These are phyloP conservation scores for Agrostemma githago DNA, from an alignment of 148 eudicot genomes.

Conservation along the genomic window DNA sequence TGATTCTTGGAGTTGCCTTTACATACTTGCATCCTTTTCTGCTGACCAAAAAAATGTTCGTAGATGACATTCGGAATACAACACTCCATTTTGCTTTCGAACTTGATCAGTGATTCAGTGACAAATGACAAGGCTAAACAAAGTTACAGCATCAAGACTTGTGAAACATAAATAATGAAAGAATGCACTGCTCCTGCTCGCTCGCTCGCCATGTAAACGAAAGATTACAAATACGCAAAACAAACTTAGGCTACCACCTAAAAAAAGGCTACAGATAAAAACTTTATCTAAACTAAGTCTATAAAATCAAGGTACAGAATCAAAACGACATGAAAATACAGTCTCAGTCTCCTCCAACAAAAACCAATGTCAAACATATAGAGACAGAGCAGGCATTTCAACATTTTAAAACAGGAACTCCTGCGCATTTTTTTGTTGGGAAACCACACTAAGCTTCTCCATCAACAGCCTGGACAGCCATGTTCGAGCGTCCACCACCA, in stretches of 20 bases:
- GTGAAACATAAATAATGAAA: constrained; percentile 36
- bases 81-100: neutral
- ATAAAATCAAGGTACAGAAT: constrained; percentile 37
- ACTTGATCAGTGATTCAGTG: neutral
- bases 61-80: too few relatives aligned
- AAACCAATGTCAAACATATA: constrained; percentile 35
- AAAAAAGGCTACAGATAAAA: constrained; percentile 12
- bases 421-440: constrained; percentile 21
- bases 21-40: too few relatives aligned
- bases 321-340: constrained; percentile 38
- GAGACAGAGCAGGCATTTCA: constrained; percentile 49
- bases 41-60: too few relatives aligned
- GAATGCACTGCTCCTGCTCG: constrained; percentile 47
- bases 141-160: constrained; percentile 2
- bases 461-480: constrained; percentile 45
- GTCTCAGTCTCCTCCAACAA: constrained; percentile 17
- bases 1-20: too few relatives aligned
- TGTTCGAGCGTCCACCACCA: constrained; percentile 52
- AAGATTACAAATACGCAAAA: constrained; percentile 33
- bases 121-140: neutral
- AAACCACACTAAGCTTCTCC: constrained; percentile 39
- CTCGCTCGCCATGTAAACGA: constrained; percentile 33
- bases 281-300: constrained; percentile 40
- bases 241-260: constrained; percentile 25
- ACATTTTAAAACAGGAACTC: constrained; percentile 34